Base-by-base conservation (phyloP, 495 filamentous ascomycete species). In the Lophiotrema nucula region DNA sequence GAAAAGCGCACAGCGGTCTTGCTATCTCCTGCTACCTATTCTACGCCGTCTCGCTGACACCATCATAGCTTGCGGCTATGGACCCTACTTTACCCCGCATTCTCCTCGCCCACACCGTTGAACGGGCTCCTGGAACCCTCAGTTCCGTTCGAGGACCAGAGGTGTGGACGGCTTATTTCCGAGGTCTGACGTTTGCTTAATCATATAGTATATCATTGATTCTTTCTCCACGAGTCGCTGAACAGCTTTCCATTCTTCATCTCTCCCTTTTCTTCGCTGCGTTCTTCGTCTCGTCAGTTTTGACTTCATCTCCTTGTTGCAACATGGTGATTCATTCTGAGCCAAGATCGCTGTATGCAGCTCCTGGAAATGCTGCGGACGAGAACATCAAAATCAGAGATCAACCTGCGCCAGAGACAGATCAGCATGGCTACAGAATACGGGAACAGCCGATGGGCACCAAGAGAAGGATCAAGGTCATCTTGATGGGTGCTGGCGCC, bases 401-500 rank as follows among this genome's bases (percentile, higher is more conserved):
- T 39, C 48, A 48, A 37, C 58, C 67, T 24, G 60, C 70, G 4
- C 68, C 68, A 8, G 55, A 69, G 23, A 53, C 47, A 4, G 68
- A 73, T 47, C 59, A 66, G 22, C 25, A 55, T 50, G 70, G 75
- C 25, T 76, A 76, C 60, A 33, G 58, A 28, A 72, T 76, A 26
- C 68, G 69, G 21, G 73, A 76, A 48, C 51, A 74, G 58, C 70
- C 71, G 6, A 69, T 72, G 58, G 67, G 69, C 0, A 67, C 65
- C 6, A 69, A 68, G 42, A 67, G 69, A 5, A 67, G 45, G 18
- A 53, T 77, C 37, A 61, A 67, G 1, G 68, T 76, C 38, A 69
- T 76, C 25, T 46, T 69, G 5, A 73, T 77, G 61, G 76, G 76
- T 19, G 72, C 72, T 22, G 76, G 75, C 8, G 70, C 68, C n/a